Evolutionary conservation across 768 basidiomycete species (phyloP).

Genomic region (Leccinum aurantiacum): DNA sequence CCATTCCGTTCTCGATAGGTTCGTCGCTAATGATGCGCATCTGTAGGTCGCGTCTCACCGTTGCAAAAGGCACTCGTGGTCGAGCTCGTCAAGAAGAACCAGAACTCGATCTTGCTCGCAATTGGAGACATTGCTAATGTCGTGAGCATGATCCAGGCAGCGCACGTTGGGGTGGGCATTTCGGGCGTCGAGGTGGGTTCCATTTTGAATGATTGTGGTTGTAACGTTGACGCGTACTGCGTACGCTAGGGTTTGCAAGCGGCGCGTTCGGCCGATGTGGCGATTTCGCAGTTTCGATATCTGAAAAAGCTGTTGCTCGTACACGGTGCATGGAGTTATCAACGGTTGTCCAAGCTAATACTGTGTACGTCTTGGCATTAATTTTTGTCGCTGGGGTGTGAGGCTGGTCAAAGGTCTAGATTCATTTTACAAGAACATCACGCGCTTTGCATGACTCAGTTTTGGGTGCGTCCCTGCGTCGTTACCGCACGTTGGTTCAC

Average conservation of each 20-base stretch:
- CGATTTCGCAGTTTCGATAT: slow-evolving; percentile 96
- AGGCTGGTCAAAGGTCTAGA: slow-evolving; percentile 46
- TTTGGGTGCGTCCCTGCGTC: slow-evolving; percentile 67
- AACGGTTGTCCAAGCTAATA: slow-evolving; percentile 90
- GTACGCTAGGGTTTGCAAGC: slow-evolving; percentile 85
- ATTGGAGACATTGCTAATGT: slow-evolving; percentile 99
- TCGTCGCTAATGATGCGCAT: background rate
- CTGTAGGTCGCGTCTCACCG: slow-evolving; percentile 86
- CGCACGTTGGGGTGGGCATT: slow-evolving; percentile 96
- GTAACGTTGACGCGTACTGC: background rate
- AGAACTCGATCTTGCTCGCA: slow-evolving; percentile 88
- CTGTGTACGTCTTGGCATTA: slow-evolving; percentile 62
- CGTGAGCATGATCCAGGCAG: slow-evolving; percentile 99
- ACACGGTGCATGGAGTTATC: slow-evolving; percentile 99
- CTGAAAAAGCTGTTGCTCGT: slow-evolving; percentile 94
- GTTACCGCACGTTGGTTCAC: background rate
- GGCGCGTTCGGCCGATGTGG: slow-evolving; percentile 94
- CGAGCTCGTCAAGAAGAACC: slow-evolving; percentile 96
- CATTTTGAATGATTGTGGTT: background rate
- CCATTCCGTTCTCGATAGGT: background rate
- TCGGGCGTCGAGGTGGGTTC: slow-evolving; percentile 86
- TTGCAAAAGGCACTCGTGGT: slow-evolving; percentile 97
- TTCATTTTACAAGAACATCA: slow-evolving; percentile 99
- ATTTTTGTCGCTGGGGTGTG: slow-evolving; percentile 7
- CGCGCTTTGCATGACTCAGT: slow-evolving; percentile 93